A percentile compares a stretch with the other conserved stretches of the same genome.
Evolutionary conservation across 2,329 filamentous ascomycete genomes (phyloP).

Genomic region (Exophiala mesophila): DNA sequence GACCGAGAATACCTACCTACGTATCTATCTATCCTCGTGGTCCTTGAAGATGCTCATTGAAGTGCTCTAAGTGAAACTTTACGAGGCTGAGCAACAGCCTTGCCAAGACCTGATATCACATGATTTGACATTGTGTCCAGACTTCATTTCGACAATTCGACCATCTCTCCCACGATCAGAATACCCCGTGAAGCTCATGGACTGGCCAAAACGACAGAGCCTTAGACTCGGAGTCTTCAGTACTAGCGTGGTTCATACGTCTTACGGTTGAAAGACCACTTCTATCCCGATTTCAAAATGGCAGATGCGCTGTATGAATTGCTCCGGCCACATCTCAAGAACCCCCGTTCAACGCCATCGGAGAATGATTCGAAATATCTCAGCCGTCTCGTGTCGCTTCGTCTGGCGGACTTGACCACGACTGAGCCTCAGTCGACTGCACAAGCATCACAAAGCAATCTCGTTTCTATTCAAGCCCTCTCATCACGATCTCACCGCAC

Average conservation of each 20-base stretch:
- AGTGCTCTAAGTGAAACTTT: not conserved
- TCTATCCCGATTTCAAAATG: slow-evolving; percentile 39
- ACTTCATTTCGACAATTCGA: too few species aligned
- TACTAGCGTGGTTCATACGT: too few species aligned
- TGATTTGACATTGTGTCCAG: not conserved
- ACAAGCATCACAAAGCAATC: slow-evolving; percentile 72
- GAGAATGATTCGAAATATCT: slow-evolving; percentile 61
- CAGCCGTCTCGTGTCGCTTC: slow-evolving; percentile 68
- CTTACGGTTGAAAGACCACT: not conserved
- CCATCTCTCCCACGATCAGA: too few species aligned
- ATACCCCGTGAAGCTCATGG: too few species aligned
- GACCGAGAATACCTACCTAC: too few species aligned
- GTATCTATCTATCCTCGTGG: too few species aligned
- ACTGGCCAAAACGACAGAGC: too few species aligned
- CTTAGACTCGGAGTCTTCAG: too few species aligned
- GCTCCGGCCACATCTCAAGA: slow-evolving; percentile 57
- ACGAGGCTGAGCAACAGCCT: not conserved
- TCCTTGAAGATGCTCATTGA: too few species aligned
- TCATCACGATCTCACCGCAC: slow-evolving; percentile 84
- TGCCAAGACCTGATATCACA: not conserved
- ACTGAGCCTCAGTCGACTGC: slow-evolving; percentile 75
- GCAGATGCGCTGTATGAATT: slow-evolving; percentile 72
- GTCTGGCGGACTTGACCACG: slow-evolving; percentile 65
- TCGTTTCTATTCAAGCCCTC: slow-evolving; percentile 78
- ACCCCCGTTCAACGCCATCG: slow-evolving; percentile 36